Conservation (phyloP, 2,329 filamentous ascomycete species). For the Alternaria arborescens region DNA sequence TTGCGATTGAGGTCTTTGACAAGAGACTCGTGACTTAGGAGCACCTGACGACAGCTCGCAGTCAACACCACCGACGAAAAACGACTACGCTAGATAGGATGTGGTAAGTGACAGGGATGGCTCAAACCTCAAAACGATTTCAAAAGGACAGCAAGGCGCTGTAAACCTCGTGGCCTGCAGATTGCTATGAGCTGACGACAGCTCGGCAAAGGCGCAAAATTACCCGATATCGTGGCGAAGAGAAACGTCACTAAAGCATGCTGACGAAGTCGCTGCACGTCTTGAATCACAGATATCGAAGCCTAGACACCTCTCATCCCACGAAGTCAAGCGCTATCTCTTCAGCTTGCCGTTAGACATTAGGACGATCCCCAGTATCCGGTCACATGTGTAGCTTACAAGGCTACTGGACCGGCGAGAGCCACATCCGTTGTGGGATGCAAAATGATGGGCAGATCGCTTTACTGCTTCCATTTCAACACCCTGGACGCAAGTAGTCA, state of each 20-base stretch:
- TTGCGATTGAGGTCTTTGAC: constrained; percentile 7
- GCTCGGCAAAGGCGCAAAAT: constrained; percentile 21
- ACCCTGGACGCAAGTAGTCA: background rate
- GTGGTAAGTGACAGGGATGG: background rate
- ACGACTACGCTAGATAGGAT: background rate
- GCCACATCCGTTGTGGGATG: background rate
- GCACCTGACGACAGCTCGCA: background rate
- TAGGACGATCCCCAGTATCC: constrained; percentile 1
- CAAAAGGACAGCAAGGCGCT: constrained; percentile 4
- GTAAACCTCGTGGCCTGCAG: constrained; percentile 7
- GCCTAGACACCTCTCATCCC: background rate
- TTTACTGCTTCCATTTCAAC: background rate
- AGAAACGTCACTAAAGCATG: constrained; percentile 21
- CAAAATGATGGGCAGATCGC: background rate
- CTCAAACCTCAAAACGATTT: constrained; percentile 1
- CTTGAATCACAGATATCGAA: constrained; percentile 1
- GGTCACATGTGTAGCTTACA: background rate
- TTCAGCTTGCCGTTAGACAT: constrained; percentile 3
- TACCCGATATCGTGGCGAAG: constrained; percentile 25
- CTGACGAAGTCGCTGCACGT: constrained; percentile 16
- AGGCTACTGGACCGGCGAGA: background rate
- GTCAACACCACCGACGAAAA: background rate
- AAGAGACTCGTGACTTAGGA: background rate
- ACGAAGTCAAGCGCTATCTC: constrained; percentile 6
- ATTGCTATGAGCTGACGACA: constrained; percentile 20